A percentile compares a stretch with the other conserved stretches of the same genome.
phyloP scores from a whole-genome alignment of 352 stramenopile species.

The Globisporangium cylindrosporum region DNA sequence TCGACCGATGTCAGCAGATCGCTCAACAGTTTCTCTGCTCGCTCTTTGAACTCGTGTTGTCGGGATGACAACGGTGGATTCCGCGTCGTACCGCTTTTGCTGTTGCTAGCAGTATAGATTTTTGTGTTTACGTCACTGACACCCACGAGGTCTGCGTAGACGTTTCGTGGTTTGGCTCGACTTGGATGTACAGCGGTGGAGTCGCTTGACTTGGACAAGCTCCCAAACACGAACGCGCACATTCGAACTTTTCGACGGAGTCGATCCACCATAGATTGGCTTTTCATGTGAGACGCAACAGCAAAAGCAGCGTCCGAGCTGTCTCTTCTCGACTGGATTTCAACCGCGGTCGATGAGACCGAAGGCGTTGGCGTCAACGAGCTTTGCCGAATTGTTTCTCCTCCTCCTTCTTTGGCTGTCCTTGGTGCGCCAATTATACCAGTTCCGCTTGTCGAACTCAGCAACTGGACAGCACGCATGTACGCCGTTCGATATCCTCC shows the following conservation, averaged over 20 bases:
- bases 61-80: background rate
- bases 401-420: background rate
- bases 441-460: background rate
- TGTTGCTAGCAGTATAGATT: background rate
- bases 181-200: background rate
- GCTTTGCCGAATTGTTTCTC: background rate
- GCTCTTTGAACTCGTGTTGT: background rate
- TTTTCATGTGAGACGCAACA: background rate
- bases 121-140: background rate
- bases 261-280: constrained; percentile 25
- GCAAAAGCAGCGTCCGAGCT: background rate
- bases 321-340: background rate
- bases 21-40: constrained; percentile 4
- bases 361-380: background rate
- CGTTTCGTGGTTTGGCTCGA: background rate
- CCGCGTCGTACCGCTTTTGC: background rate
- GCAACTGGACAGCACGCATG: constrained; percentile 1
- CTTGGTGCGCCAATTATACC: background rate
- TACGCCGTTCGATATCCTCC: constrained; percentile 2
- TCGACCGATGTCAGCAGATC: constrained; percentile 21
- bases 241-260: constrained; percentile 33
- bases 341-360: background rate
- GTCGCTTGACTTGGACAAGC: constrained; percentile 3
- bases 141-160: background rate
- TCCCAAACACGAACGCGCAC: constrained; percentile 27